Evolutionary conservation across 495 filamentous ascomycete species (phyloP), one percentile per base, ranked within the genome.

Genomic region (Aspergillus haitiensis): DNA sequence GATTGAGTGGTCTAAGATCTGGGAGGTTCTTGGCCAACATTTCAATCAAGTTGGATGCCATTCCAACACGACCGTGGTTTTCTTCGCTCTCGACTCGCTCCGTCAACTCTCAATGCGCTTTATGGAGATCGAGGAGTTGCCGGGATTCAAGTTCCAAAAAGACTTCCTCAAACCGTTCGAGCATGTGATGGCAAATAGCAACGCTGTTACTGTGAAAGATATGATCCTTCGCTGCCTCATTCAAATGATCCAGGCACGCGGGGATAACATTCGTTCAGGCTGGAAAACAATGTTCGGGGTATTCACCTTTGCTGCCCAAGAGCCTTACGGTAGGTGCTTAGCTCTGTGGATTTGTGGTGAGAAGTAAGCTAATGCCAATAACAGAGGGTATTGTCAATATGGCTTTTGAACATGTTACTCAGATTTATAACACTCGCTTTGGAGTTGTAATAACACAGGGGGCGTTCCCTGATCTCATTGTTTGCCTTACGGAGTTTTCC

Each of bases 241-340:
- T 56, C 94, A 99, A 72, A 99, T 99, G 94, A 92, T 99, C 44
- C 95, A 98, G 73, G 93, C 94, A 27, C 83, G 90, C 61, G 94
- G 94, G 8, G 86, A 96, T 65, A 98, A 97, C 63, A 98, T 99
- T 64, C 88, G 93, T 10, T 97, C 92, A 15, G 94, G 94, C 33
- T 99, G 94, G 94, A 87, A 94, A 72, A 98, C 94, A 11, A 98
- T 99, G 92, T 98, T 99, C 77, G 94, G 92, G 9, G 95, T 97
- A 39, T 98, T 99, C 71, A 97, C 93, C 4, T 90, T 97, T 31
- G 95, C 94, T 16, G 94, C 94, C 21, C 83, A 88, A 54, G 94
- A 99, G 66, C 91, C 88, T 39, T 93, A 96, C 71, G 85, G 85
- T 86, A 76, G 60, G 78, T 60, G 53, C 59, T 39, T 5, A 42